phyloP scores from a whole-genome alignment of 2,329 filamentous ascomycete genomes.

The Fusarium coicis region DNA sequence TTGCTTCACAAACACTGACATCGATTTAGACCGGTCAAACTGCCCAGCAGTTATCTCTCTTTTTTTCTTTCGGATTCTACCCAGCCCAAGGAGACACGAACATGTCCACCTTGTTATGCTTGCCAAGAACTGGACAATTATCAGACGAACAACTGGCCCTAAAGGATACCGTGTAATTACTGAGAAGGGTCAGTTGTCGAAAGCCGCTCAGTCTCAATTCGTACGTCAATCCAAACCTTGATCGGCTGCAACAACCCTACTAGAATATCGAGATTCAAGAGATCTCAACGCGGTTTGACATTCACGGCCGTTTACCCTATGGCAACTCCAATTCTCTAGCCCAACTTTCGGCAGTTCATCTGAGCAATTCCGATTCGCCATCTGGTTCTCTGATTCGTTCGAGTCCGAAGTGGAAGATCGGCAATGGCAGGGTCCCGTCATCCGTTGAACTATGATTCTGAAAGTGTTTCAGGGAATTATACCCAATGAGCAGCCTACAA shows the following conservation, averaged over 20 bases:
- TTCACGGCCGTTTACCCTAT: neutral
- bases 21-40: neutral
- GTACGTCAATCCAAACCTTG: rapidly evolving
- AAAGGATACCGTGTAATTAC: too few species aligned
- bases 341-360: neutral
- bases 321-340: too few species aligned
- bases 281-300: neutral
- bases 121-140: neutral
- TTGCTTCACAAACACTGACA: neutral
- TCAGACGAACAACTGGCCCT: neutral
- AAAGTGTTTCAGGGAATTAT: neutral
- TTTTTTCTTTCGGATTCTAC: too few species aligned
- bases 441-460: neutral
- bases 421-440: neutral
- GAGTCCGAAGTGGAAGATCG: neutral
- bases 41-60: too few species aligned
- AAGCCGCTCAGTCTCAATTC: neutral
- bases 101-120: neutral
- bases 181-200: neutral
- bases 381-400: neutral
- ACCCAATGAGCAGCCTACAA: neutral
- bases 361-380: neutral
- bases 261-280: neutral
- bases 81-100: too few species aligned
- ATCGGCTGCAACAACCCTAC: rapidly evolving